Conservation (phyloP, 179 eudicot species). For the Spinacia oleracea region DNA sequence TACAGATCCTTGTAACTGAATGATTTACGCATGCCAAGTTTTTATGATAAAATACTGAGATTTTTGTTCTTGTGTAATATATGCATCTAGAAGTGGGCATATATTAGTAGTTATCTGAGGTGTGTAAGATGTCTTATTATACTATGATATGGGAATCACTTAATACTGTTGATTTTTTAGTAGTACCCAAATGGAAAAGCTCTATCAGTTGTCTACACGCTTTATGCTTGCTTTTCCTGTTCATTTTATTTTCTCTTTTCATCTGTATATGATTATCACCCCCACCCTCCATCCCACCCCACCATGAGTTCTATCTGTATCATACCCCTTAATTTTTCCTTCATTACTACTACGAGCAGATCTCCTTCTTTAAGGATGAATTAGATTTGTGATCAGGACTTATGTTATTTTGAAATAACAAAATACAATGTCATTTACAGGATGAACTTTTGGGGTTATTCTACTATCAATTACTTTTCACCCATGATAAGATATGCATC, state of each 20-base stretch:
- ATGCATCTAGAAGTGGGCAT: background rate
- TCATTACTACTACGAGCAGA: background rate
- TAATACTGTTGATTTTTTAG: background rate
- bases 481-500: slow-evolving; percentile 94
- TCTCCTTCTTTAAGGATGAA: background rate
- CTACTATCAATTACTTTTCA: slow-evolving; percentile 83
- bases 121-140: background rate
- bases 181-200: background rate
- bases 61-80: background rate
- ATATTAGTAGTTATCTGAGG: background rate
- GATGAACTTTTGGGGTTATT: slow-evolving; percentile 98
- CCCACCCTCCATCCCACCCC: too few species aligned
- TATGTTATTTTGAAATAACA: slow-evolving; percentile 14
- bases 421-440: slow-evolving; percentile 42
- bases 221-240: background rate
- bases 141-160: background rate
- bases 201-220: background rate
- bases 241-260: background rate
- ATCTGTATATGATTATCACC: background rate
- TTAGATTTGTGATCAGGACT: background rate
- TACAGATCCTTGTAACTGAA: background rate
- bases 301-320: background rate
- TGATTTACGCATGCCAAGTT: background rate
- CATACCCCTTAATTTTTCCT: background rate
- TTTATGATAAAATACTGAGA: background rate